Conservation (phyloP, 352 stramenopile genomes). For the Phytophthora foliorum region DNA sequence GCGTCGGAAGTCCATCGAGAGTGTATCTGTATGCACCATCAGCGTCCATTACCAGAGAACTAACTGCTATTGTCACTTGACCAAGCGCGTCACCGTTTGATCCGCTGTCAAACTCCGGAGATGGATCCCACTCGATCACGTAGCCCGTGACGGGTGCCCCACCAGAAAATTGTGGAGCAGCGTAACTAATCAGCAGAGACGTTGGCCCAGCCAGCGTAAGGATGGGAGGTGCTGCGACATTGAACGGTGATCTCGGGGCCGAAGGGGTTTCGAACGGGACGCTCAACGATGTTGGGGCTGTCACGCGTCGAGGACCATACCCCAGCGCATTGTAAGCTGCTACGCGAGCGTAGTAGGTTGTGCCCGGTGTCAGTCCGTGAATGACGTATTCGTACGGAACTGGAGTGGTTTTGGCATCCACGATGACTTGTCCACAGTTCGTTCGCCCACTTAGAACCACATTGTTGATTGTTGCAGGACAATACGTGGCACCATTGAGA, state of each 20-base stretch:
- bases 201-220: slow-evolving; percentile 77
- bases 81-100: slow-evolving; percentile 61
- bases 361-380: slow-evolving; percentile 60
- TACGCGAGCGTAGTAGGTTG: slow-evolving; percentile 77
- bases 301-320: slow-evolving; percentile 66
- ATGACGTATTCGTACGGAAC: slow-evolving; percentile 68
- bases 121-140: slow-evolving; percentile 92
- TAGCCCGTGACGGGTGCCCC: slow-evolving; percentile 91
- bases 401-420: slow-evolving; percentile 26
- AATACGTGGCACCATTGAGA: slow-evolving; percentile 59
- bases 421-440: slow-evolving; percentile 43
- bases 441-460: slow-evolving; percentile 37
- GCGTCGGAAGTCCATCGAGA: slow-evolving; percentile 61
- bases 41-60: slow-evolving; percentile 27
- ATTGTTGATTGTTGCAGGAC: slow-evolving; percentile 42
- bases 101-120: slow-evolving; percentile 79
- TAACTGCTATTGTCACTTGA: slow-evolving; percentile 41
- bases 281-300: slow-evolving; percentile 57
- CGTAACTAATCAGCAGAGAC: slow-evolving; percentile 84
- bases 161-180: slow-evolving; percentile 85
- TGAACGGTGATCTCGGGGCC: slow-evolving; percentile 69
- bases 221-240: slow-evolving; percentile 57
- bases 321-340: slow-evolving; percentile 74
- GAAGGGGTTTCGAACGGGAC: slow-evolving; percentile 78
- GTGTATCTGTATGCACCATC: slow-evolving; percentile 46